A percentile compares a stretch with the other conserved stretches of the same genome.
Evolutionary conservation across 305 asterid species (phyloP).

Genomic region (Solanum chacoense): DNA sequence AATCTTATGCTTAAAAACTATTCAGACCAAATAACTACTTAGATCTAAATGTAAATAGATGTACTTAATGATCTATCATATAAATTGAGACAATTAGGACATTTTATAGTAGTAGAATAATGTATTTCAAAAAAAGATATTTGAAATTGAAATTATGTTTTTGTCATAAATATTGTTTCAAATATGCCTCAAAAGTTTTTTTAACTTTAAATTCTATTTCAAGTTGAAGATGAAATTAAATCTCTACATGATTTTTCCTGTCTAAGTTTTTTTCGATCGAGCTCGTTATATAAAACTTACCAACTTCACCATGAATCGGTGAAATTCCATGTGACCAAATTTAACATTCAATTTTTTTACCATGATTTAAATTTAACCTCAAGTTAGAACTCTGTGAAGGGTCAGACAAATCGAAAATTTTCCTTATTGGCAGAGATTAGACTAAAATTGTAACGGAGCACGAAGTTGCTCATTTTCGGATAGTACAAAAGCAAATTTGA

Average conservation of each 20-base stretch:
- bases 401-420: not conserved
- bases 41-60: accelerated
- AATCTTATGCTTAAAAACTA: not conserved
- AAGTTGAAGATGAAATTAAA: not conserved
- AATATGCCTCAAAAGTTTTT: too few relatives aligned
- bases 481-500: not conserved
- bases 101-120: not conserved
- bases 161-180: not conserved
- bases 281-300: not conserved
- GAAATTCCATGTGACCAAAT: not conserved
- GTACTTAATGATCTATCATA: too few relatives aligned
- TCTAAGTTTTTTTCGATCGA: too few relatives aligned
- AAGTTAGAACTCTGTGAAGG: not conserved
- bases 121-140: too few relatives aligned
- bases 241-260: not conserved
- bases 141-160: too few relatives aligned
- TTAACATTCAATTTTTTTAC: not conserved
- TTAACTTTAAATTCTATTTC: too few relatives aligned
- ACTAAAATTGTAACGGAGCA: not conserved
- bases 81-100: not conserved
- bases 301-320: not conserved
- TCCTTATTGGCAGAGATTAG: not conserved
- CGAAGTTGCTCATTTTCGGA: not conserved
- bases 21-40: not conserved
- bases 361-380: not conserved